These are phyloP conservation scores for Stagonosporopsis tanaceti DNA, from an alignment of 2,329 filamentous ascomycete genomes.

Conservation along the genomic window DNA sequence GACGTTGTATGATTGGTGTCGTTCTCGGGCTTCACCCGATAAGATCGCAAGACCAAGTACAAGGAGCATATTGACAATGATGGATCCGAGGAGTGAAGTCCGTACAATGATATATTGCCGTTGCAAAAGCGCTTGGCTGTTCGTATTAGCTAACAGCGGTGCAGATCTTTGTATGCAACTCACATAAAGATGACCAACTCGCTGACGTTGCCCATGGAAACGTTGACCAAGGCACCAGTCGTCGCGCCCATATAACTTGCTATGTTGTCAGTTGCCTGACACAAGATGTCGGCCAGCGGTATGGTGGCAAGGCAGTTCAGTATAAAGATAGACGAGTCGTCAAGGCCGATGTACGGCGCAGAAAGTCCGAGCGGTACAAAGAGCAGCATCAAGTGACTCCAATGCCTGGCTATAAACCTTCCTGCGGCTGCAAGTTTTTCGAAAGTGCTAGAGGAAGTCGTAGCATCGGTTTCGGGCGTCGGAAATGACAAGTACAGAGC, in stretches of 20 bases:
- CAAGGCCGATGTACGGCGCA: constrained; percentile 58
- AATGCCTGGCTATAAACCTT: constrained; percentile 45
- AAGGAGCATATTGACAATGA: constrained; percentile 83
- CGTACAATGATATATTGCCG: constrained; percentile 82
- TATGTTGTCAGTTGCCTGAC: constrained; percentile 68
- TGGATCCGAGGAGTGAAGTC: constrained; percentile 85
- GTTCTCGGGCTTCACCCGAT: constrained; percentile 76
- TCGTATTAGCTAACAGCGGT: constrained; percentile 49
- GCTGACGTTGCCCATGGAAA: constrained; percentile 80
- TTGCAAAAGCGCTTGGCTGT: constrained; percentile 75
- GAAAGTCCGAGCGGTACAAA: constrained; percentile 75
- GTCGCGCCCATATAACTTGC: constrained; percentile 81
- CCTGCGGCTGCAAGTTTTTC: neutral
- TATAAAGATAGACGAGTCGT: constrained; percentile 66
- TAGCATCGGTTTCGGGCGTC: neutral
- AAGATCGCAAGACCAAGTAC: constrained; percentile 87
- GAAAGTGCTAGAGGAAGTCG: neutral
- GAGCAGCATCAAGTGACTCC: constrained; percentile 80
- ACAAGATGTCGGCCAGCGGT: constrained; percentile 23
- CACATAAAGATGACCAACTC: constrained; percentile 80
- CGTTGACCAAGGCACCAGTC: constrained; percentile 24
- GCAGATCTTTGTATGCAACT: constrained; percentile 21
- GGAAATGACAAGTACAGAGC: constrained; percentile 6
- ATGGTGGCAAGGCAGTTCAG: constrained; percentile 27
- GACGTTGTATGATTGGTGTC: constrained; percentile 84